phyloP scores from a whole-genome alignment of 192 early-diverging fungal species.

The Rhizophagus sp. region DNA sequence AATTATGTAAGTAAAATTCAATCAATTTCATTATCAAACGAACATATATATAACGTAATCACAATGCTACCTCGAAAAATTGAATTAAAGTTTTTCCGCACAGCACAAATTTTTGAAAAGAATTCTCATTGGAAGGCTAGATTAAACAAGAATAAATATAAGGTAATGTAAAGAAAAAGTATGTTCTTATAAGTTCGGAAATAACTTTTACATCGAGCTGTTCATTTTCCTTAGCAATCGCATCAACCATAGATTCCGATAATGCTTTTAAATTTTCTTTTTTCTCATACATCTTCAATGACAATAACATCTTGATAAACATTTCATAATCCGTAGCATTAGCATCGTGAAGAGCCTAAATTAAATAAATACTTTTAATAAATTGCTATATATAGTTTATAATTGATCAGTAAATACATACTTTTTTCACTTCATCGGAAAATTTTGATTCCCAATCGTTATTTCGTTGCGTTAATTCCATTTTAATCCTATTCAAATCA shows the following conservation, averaged over 20 bases:
- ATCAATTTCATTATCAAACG: conserved; percentile 1
- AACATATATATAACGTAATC: not conserved
- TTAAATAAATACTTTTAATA: not conserved
- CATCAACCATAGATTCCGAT: conserved; percentile 3
- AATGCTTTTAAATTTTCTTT: conserved; percentile 16
- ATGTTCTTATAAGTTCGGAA: not conserved
- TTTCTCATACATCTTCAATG: conserved; percentile 28
- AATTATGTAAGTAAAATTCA: not conserved
- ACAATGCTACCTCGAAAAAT: conserved; percentile 25
- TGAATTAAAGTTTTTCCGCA: conserved; percentile 29
- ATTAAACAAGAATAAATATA: not conserved
- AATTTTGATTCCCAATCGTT: conserved; percentile 15
- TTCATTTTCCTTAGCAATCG: conserved; percentile 9
- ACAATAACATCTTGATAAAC: conserved; percentile 22
- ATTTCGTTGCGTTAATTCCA: conserved; percentile 18
- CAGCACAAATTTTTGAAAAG: conserved; percentile 22
- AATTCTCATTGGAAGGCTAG: conserved; percentile 22
- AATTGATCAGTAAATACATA: not conserved
- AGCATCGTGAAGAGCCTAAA: conserved; percentile 26
- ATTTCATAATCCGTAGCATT: conserved; percentile 22
- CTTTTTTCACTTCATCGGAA: conserved; percentile 29
- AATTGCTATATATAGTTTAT: no score
- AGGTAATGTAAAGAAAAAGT: not conserved
- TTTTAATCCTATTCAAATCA: conserved; percentile 27
- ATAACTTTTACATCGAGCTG: conserved; percentile 23